phyloP scores from a whole-genome alignment of 139 green algal genomes.

The Tetraselmis chui region DNA sequence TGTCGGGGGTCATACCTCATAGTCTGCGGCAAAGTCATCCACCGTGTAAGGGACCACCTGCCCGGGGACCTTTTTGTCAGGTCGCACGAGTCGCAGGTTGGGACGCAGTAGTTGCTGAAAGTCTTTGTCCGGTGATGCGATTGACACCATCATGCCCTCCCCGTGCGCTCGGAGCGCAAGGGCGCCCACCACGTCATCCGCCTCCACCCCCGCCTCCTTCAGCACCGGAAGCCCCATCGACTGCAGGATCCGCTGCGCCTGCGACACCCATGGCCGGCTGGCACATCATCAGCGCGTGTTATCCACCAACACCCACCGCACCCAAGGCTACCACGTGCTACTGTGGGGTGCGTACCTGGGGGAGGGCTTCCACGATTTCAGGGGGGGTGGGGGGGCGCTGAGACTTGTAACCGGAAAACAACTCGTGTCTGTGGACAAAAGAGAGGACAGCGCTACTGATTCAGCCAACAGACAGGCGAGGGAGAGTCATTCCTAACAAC shows the following conservation, averaged over 20 bases:
- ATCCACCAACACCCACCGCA: no score
- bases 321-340: no score
- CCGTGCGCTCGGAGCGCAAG: constrained; percentile 24
- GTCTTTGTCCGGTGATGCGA: constrained; percentile 66
- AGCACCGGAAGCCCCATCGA: constrained; percentile 37
- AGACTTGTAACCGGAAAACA: constrained; percentile 56
- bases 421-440: constrained; percentile 34
- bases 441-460: no score
- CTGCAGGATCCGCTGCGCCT: constrained; percentile 29
- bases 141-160: constrained; percentile 39
- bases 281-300: no score
- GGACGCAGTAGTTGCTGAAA: constrained; percentile 61
- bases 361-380: constrained; percentile 27
- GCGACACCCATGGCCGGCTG: no score
- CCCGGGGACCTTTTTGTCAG: constrained; percentile 22
- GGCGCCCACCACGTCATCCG: constrained; percentile 62
- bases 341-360: constrained; percentile 6
- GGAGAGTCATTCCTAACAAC: no score
- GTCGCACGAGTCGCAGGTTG: constrained; percentile 45
- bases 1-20: neutral
- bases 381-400: constrained; percentile 38
- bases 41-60: constrained; percentile 25
- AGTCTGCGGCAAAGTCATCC: constrained; percentile 31
- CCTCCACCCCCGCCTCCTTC: constrained; percentile 53
- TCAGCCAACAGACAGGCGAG: no score